Conservation (phyloP, 2,329 filamentous ascomycete genomes). For the Talaromyces sp. region DNA sequence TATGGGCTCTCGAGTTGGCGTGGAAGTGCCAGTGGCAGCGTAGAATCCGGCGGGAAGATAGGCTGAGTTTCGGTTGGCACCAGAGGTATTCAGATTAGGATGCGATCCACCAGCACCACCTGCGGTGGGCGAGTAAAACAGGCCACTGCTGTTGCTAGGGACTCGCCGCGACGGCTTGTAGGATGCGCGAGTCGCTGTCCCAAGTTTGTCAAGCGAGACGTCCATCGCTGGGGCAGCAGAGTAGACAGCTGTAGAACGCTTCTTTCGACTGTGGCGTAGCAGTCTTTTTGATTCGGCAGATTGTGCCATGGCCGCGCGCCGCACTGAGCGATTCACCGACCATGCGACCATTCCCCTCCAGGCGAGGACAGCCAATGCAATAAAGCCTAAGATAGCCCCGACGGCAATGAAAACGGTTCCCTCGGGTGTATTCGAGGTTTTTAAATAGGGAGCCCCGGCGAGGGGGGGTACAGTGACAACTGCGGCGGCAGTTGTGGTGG, state of each 20-base stretch:
- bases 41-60: slow-evolving; percentile 94
- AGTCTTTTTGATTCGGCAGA: slow-evolving; percentile 71
- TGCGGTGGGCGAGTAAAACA: slow-evolving; percentile 96
- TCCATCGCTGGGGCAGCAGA: slow-evolving; percentile 35
- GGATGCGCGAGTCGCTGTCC: slow-evolving; percentile 37
- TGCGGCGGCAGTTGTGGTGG: slow-evolving; percentile 63
- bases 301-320: slow-evolving; percentile 77
- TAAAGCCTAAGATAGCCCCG: slow-evolving; percentile 80
- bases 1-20: slow-evolving; percentile 46
- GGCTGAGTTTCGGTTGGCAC: slow-evolving; percentile 66
- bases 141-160: slow-evolving; percentile 65
- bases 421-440: slow-evolving; percentile 79
- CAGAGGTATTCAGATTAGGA: slow-evolving; percentile 42
- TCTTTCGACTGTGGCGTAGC: slow-evolving; percentile 52
- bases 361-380: slow-evolving; percentile 77
- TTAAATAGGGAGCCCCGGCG: slow-evolving; percentile 85
- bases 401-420: slow-evolving; percentile 97
- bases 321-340: slow-evolving; percentile 88
- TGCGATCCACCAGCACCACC: slow-evolving; percentile 53
- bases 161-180: slow-evolving; percentile 35
- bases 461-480: slow-evolving; percentile 79
- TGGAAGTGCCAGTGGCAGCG: slow-evolving; percentile 67
- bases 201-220: slow-evolving; percentile 59
- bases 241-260: slow-evolving; percentile 35
- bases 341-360: slow-evolving; percentile 90